Base-by-base conservation (phyloP, 2,329 filamentous ascomycete genomes). In the Aspergillus fischeri region DNA sequence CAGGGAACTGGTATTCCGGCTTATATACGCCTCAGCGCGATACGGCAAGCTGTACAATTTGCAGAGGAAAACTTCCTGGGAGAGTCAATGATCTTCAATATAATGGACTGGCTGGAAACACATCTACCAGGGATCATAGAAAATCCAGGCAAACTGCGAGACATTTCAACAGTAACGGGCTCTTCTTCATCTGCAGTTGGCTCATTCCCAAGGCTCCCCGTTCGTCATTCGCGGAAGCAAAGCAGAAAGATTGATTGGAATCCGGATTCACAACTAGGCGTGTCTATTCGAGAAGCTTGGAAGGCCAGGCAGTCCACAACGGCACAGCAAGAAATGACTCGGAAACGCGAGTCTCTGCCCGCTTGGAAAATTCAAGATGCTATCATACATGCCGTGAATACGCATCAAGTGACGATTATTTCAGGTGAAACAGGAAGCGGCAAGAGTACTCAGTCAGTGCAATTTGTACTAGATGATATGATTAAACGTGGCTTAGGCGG, bases 391-490 rank as follows among this genome's bases (percentile, higher is more conserved):
- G 89, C 90, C 0, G 90, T 99, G 51, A 82, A 82, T 45, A 78
- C 81, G 4, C 86, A 93, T 67, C 88, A 97, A 73, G 92, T 99
- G 52, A 96, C 91, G 0, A 97, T 99, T 67, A 94, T 99, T 65
- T 95, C 92, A 47, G 94, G 94, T 64, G 94, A 97, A 76, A 99
- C 94, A 3, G 94, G 94, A 53, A 96, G 91, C 20, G 94, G 94
- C 69, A 99, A 99, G 75, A 96, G 91, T 51, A 97, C 94, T 0
- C 94, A 99, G 73, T 94, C 91, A 2, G 91, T 97, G 35, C 94
- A 99, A 72, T 99, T 97, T 73, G 83, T 99, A 47, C 81, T 99
- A 1, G 94, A 99, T 67, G 91, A 97, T 65, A 79, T 97, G 61
- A 96, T 97, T 65, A 81, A 83, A 60, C 82, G 84, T 49, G 85